Base-by-base conservation (phyloP, 2,329 filamentous ascomycete genomes). In the Thelonectria discophora region DNA sequence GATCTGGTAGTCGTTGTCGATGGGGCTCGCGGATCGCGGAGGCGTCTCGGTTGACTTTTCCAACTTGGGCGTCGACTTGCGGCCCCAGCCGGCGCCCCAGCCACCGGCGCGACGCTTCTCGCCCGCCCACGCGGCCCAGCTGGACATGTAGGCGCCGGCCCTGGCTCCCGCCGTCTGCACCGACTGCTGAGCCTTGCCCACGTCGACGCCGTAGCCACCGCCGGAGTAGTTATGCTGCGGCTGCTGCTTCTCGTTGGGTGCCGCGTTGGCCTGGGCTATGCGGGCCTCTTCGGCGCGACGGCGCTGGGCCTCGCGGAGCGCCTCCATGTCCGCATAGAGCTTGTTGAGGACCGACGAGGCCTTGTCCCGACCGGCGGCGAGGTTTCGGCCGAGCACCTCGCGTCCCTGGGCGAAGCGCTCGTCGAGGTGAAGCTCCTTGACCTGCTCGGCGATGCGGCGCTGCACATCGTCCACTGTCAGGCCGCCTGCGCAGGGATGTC, bases 401-500 rank as follows among this genome's bases (percentile, higher is more conserved):
- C 89, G 87, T 9, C 93, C 91, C 62, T 92, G 89, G 1, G 91
- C 90, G 60, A 98, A 88, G 9, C 92, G 88, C 74, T 98, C 95
- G 74, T 99, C 95, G 2, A 98, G 84, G 74, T 98, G 94, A 50
- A 98, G 84, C 63, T 98, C 94, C 67, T 94, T 91, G 51, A 99
- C 92, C 78, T 98, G 95, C 75, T 96, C 91, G 37, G 93, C 89
- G 34, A 99, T 85, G 21, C 95, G 86, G 52, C 95, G 87, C 75
- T 97, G 94, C 12, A 99, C 90, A 75, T 99, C 95, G 68, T 98
- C 95, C 65, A 99, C 93, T 1, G 90, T 94, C 18, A 99, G 83
- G 0, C 93, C 94, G 24, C 95, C 95, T 1, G 94, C 94, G 75
- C 92, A 97, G 3, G 95, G 95, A 76, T 99, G 95, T 63, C 89